Percentiles rank a stretch among this genome's conserved stretches.
Conservation (phyloP, 345 rosid genomes). For the Lenwebbia sp. region DNA sequence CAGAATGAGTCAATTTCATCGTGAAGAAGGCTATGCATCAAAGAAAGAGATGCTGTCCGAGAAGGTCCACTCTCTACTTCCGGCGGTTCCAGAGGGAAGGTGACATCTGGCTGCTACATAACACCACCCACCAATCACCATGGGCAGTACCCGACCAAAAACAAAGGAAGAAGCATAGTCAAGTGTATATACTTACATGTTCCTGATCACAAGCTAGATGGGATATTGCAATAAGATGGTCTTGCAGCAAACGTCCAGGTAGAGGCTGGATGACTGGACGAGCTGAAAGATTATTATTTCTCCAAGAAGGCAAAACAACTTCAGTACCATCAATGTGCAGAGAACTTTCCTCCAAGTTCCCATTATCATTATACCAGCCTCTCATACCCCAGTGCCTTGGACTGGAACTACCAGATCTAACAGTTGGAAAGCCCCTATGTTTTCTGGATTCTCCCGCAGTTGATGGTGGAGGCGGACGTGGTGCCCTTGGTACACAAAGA, state of each 20-base stretch:
- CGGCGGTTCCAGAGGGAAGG: constrained; percentile 71
- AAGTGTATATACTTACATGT: constrained; percentile 43
- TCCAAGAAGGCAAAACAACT: constrained; percentile 95
- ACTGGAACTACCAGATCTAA: constrained; percentile 99
- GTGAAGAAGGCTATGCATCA: constrained; percentile 63
- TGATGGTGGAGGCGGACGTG: constrained; percentile 91
- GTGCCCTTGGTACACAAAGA: constrained; percentile 93
- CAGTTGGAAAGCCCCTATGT: constrained; percentile 83
- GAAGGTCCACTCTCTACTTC: constrained; percentile 49
- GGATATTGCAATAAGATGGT: constrained; percentile 78
- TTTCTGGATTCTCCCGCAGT: constrained; percentile 83
- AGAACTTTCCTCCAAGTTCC: constrained; percentile 61
- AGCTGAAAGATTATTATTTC: constrained; percentile 67
- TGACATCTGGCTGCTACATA: constrained; percentile 81
- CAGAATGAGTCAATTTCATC: constrained; percentile 83
- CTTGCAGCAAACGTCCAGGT: constrained; percentile 75
- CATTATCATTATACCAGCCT: constrained; percentile 74
- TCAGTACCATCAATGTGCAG: constrained; percentile 67
- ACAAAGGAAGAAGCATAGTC: not conserved
- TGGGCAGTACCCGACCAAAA: not conserved
- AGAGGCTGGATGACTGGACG: constrained; percentile 80
- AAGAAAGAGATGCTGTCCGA: constrained; percentile 45
- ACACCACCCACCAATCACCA: constrained; percentile 10
- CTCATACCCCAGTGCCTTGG: constrained; percentile 97
- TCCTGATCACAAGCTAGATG: constrained; percentile 93